Percentiles rank a stretch among this genome's conserved stretches.
Conservation (phyloP, 371 early-diverging fungal genomes). For the Parasitella parasitica region DNA sequence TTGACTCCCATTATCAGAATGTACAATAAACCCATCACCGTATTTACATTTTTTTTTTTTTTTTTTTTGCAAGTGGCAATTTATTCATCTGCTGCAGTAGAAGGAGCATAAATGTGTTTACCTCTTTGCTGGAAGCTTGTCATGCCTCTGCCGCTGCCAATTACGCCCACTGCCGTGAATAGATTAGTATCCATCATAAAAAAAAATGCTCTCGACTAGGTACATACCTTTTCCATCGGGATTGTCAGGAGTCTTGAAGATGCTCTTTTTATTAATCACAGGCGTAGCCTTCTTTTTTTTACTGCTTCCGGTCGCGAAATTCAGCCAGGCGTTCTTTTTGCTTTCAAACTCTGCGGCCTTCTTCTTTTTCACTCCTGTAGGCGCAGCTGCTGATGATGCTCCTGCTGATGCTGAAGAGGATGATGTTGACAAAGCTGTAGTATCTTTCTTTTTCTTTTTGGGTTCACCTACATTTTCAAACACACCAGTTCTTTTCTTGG, state of each 20-base stretch:
- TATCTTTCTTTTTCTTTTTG: conserved; percentile 27
- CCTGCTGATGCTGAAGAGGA: conserved; percentile 14
- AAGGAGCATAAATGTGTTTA: conserved; percentile 58
- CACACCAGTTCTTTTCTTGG: conserved; percentile 42
- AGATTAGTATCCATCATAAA: neutral
- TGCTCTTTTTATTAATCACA: conserved; percentile 66
- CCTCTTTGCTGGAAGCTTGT: conserved; percentile 66
- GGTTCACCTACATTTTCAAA: conserved; percentile 39
- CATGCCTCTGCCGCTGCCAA: conserved; percentile 73
- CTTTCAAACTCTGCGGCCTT: conserved; percentile 66
- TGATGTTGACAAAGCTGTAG: conserved; percentile 4
- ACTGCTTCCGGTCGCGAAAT: conserved; percentile 63
- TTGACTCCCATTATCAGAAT: too few species aligned
- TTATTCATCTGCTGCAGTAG: conserved; percentile 2
- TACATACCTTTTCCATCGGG: conserved; percentile 64
- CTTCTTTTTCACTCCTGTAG: conserved; percentile 29
- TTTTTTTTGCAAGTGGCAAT: neutral
- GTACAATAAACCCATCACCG: neutral
- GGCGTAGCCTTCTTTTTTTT: conserved; percentile 39
- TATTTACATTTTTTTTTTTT: neutral
- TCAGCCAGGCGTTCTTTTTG: conserved; percentile 81
- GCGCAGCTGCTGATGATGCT: conserved; percentile 9
- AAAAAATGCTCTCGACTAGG: neutral
- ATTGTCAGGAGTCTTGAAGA: conserved; percentile 69
- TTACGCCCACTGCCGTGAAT: conserved; percentile 55